Percentiles rank a stretch among this genome's conserved stretches.
These are phyloP conservation scores for Aspergillus wentii DNA, from an alignment of 495 filamentous ascomycete species.

Conservation along the genomic window DNA sequence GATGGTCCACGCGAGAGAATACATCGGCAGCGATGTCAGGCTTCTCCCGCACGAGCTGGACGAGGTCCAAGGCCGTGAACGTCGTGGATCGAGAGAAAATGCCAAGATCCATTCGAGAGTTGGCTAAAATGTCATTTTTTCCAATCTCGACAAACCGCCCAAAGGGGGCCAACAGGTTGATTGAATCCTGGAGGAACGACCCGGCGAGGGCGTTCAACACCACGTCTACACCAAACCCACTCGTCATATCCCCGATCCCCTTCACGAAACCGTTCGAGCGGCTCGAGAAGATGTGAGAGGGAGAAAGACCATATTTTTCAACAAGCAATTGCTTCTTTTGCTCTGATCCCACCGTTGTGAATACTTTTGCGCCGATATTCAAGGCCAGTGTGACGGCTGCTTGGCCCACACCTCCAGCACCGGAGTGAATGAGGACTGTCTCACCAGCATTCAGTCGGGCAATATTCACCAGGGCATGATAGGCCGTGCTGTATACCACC, in stretches of 20 bases:
- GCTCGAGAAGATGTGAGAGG: constrained; percentile 41
- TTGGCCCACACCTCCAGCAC: constrained; percentile 6
- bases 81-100: constrained; percentile 1
- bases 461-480: neutral
- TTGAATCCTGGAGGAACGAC: constrained; percentile 25
- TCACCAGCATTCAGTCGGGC: neutral
- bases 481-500: neutral
- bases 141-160: constrained; percentile 47
- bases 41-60: neutral
- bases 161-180: constrained; percentile 36
- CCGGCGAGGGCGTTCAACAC: constrained; percentile 37
- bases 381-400: constrained; percentile 9
- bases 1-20: neutral
- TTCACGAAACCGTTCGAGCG: constrained; percentile 33
- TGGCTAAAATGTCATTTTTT: constrained; percentile 12
- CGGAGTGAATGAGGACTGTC: constrained; percentile 11
- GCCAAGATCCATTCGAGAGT: constrained; percentile 2
- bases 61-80: constrained; percentile 5
- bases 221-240: constrained; percentile 40
- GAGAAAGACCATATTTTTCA: constrained; percentile 20
- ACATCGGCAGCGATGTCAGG: neutral
- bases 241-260: constrained; percentile 36
- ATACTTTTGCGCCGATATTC: constrained; percentile 16
- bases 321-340: constrained; percentile 26
- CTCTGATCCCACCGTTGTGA: constrained; percentile 29